These are phyloP conservation scores for Botryotinia globosa DNA, from an alignment of 2,329 filamentous ascomycete genomes.

Conservation along the genomic window DNA sequence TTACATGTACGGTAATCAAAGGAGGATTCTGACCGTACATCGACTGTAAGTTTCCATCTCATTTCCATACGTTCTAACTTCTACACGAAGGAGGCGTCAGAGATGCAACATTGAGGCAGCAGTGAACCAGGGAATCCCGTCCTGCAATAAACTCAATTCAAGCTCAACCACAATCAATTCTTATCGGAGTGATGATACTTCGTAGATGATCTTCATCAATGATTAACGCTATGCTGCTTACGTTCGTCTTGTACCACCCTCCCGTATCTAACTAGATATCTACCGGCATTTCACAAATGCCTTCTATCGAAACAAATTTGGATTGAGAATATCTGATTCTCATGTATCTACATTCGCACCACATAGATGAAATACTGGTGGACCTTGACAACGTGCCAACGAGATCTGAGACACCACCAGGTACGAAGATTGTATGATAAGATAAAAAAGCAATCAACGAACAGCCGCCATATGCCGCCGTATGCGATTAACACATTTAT, in stretches of 20 bases:
- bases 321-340: background rate
- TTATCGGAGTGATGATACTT: background rate
- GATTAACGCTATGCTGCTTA: constrained; percentile 11
- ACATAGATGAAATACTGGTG: background rate
- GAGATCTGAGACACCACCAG: constrained; percentile 17
- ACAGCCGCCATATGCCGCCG: constrained; percentile 17
- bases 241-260: background rate
- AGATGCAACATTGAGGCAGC: constrained; percentile 10
- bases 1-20: background rate
- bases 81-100: background rate
- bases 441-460: background rate
- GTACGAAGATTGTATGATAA: constrained; percentile 6
- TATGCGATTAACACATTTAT: constrained; percentile 15
- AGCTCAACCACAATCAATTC: background rate
- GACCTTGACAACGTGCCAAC: constrained; percentile 13
- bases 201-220: background rate
- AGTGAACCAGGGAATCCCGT: constrained; percentile 1
- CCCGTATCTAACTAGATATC: background rate
- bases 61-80: background rate
- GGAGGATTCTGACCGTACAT: background rate
- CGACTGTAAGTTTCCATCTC: constrained; percentile 1
- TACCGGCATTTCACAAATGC: constrained; percentile 9
- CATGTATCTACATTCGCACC: background rate
- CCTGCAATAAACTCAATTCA: background rate
- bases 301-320: background rate